Percentiles rank a stretch among this genome's conserved stretches.
Evolutionary conservation across 352 stramenopile genomes (phyloP).

Genomic region (Globisporangium heterothallicum): DNA sequence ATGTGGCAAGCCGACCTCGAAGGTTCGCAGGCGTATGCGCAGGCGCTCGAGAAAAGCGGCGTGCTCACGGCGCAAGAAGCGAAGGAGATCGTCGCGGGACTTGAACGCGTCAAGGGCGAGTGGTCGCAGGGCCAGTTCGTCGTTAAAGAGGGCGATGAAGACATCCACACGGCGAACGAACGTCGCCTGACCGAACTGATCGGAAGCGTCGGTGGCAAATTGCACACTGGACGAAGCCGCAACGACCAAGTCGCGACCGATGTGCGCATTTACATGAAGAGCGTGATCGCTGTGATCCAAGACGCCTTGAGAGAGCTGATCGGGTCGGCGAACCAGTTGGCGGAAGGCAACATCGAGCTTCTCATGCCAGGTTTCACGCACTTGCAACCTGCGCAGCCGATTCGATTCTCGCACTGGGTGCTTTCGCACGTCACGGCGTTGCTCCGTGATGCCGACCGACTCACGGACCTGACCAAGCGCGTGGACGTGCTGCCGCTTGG

Average conservation of each 20-base stretch:
- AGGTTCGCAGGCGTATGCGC: slow-evolving; percentile 95
- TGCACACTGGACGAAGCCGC: slow-evolving; percentile 94
- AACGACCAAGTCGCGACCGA: slow-evolving; percentile 99
- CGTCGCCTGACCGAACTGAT: slow-evolving; percentile 97
- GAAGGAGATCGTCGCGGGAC: slow-evolving; percentile 76
- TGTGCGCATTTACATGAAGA: slow-evolving; percentile 93
- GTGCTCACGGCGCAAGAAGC: slow-evolving; percentile 92
- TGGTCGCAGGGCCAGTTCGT: slow-evolving; percentile 82
- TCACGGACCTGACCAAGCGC: slow-evolving; percentile 92
- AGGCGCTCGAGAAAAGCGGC: slow-evolving; percentile 80
- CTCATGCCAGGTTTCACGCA: slow-evolving; percentile 99
- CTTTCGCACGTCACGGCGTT: slow-evolving; percentile 93
- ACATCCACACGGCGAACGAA: slow-evolving; percentile 99
- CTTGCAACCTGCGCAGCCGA: slow-evolving; percentile 96
- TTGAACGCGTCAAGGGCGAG: slow-evolving; percentile 86
- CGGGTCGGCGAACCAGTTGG: slow-evolving; percentile 78
- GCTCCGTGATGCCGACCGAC: slow-evolving; percentile 91
- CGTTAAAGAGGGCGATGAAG: slow-evolving; percentile 94
- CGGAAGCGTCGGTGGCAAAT: slow-evolving; percentile 93
- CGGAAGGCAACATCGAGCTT: slow-evolving; percentile 91
- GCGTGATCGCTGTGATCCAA: slow-evolving; percentile 52
- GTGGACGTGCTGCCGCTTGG: slow-evolving; percentile 96
- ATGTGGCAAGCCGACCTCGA: slow-evolving; percentile 96
- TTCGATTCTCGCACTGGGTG: slow-evolving; percentile 98
- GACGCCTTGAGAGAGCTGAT: slow-evolving; percentile 91